These are phyloP conservation scores for Camellia oleifera DNA, from an alignment of 179 eudicot genomes.

Conservation along the genomic window DNA sequence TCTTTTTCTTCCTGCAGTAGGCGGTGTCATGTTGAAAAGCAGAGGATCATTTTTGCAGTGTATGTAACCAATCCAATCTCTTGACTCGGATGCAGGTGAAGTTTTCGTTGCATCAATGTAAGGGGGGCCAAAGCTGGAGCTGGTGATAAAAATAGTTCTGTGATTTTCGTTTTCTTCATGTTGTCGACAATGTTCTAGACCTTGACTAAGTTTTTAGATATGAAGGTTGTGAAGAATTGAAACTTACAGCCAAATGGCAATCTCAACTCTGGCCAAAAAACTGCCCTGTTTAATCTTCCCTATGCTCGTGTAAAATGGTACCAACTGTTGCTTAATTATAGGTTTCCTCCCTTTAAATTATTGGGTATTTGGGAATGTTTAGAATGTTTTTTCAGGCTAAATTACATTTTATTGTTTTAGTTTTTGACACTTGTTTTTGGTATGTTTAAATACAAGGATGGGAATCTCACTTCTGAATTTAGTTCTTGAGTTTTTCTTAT, in stretches of 20 bases:
- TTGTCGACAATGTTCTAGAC: neutral
- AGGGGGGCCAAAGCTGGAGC: neutral
- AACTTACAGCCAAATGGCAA: neutral
- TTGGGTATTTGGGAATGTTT: too few species aligned
- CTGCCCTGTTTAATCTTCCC: too few species aligned
- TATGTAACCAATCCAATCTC: neutral
- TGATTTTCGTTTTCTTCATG: neutral
- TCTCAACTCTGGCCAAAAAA: too few species aligned
- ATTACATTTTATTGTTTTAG: too few species aligned
- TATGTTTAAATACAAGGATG: too few species aligned
- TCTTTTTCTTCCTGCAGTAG: slow-evolving; percentile 1
- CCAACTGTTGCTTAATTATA: too few species aligned
- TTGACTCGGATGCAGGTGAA: neutral
- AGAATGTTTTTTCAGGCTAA: too few species aligned
- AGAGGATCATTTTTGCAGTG: neutral
- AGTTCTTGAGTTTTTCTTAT: too few species aligned
- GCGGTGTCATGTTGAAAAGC: neutral
- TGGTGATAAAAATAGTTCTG: neutral
- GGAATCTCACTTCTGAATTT: too few species aligned
- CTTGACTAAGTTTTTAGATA: neutral
- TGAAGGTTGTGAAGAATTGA: neutral
- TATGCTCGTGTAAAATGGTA: too few species aligned
- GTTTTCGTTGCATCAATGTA: neutral
- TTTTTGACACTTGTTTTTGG: too few species aligned
- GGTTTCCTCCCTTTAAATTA: too few species aligned